Conservation (phyloP, 257 asterid species). For the Capsicum rhomboideum region DNA sequence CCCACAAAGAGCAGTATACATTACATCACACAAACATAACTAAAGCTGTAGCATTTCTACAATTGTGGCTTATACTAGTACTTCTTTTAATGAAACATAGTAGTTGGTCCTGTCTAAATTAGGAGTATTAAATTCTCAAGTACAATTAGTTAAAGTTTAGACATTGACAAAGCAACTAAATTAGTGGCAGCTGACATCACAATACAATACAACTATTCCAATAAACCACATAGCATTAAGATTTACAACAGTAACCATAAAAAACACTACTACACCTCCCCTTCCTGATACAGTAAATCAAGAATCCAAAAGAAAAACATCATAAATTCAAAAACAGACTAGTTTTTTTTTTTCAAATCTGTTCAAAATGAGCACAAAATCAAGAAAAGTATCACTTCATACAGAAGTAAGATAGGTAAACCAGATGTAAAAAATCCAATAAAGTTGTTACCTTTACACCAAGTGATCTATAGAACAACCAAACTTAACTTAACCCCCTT, state of each 20-base stretch:
- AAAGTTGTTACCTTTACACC: neutral
- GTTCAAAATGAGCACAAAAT: neutral
- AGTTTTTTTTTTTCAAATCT: neutral
- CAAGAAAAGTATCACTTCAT: neutral
- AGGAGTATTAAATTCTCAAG: neutral
- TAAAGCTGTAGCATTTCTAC: neutral
- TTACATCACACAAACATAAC: neutral
- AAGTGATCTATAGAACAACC: conserved; percentile 22
- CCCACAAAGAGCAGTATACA: conserved; percentile 11
- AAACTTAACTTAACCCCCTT: conserved; percentile 34
- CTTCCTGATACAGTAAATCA: neutral
- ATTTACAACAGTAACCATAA: neutral
- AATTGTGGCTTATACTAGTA: neutral
- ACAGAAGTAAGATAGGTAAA: neutral
- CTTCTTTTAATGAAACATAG: neutral
- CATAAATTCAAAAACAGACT: neutral
- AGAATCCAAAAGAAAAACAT: neutral
- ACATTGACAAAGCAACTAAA: conserved; percentile 1
- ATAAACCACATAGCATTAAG: neutral
- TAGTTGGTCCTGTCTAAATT: neutral
- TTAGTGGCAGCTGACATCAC: neutral
- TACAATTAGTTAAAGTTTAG: neutral
- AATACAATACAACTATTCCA: neutral
- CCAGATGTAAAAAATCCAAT: neutral
- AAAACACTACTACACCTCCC: neutral